Evolutionary conservation across 2,329 filamentous ascomycete genomes (phyloP).

Genomic region (Blastomyces emzantsi): DNA sequence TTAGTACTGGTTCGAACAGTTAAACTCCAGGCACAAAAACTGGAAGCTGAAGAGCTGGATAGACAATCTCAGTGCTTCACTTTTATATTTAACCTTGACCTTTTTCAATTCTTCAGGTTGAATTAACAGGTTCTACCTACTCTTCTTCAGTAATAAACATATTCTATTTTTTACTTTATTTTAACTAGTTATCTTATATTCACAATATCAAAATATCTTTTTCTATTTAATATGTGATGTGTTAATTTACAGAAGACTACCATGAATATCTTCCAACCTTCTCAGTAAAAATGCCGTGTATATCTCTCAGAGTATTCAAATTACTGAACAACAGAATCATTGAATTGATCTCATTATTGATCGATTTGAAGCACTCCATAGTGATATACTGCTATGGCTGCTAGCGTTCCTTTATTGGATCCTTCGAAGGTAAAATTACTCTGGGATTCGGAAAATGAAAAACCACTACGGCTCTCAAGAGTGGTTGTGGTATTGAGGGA

Average conservation of each 20-base stretch:
- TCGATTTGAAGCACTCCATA: neutral
- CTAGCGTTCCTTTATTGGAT: constrained; percentile 6
- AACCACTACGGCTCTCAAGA: constrained; percentile 7
- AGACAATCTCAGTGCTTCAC: constrained; percentile 8
- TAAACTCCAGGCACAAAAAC: too few species aligned
- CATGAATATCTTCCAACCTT: neutral
- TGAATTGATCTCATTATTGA: neutral
- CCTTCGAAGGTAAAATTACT: constrained; percentile 9
- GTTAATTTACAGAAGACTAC: neutral
- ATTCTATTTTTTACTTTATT: too few species aligned
- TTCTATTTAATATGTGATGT: too few species aligned
- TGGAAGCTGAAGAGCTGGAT: neutral
- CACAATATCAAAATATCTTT: too few species aligned
- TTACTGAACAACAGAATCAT: neutral
- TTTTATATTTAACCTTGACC: too few species aligned
- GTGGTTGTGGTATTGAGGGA: too few species aligned
- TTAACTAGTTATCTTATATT: too few species aligned
- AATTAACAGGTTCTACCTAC: too few species aligned
- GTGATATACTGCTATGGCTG: neutral
- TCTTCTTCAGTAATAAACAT: too few species aligned
- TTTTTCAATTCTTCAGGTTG: too few species aligned
- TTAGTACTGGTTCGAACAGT: too few species aligned
- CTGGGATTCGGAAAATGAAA: constrained; percentile 9
- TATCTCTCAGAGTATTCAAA: neutral
- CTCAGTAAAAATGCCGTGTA: too few species aligned